phyloP scores from a whole-genome alignment of 1,284 basidiomycete species.

The Inonotus obliquus region DNA sequence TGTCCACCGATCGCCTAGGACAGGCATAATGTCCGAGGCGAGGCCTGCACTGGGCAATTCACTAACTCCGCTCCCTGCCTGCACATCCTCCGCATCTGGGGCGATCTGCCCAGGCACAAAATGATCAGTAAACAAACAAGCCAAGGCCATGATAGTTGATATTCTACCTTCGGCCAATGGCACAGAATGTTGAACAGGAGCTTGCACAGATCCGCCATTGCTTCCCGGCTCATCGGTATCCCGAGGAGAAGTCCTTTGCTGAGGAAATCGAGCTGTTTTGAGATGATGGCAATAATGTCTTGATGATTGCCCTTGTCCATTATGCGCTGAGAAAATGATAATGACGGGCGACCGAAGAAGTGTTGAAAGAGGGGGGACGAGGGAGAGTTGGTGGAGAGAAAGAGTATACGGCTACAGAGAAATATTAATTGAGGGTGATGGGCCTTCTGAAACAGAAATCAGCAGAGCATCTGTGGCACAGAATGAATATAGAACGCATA shows the following conservation, averaged over 20 bases:
- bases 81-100: conserved; percentile 18
- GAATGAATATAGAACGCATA: conserved; percentile 29
- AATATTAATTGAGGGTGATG: conserved; percentile 60
- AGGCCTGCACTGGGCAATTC: background rate
- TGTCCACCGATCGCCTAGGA: conserved; percentile 28
- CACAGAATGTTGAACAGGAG: conserved; percentile 70
- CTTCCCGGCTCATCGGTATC: conserved; percentile 57
- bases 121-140: conserved; percentile 6
- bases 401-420: conserved; percentile 70
- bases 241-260: conserved; percentile 42
- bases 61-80: background rate
- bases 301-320: conserved; percentile 23
- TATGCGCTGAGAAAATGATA: conserved; percentile 55
- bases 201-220: conserved; percentile 73
- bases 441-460: conserved; percentile 46
- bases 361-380: conserved; percentile 21
- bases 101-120: conserved; percentile 39
- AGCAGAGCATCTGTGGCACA: conserved; percentile 3
- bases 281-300: conserved; percentile 55
- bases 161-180: conserved; percentile 57
- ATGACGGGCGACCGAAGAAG: conserved; percentile 19
- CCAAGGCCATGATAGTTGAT: background rate
- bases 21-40: conserved; percentile 11
- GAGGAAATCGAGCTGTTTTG: conserved; percentile 50
- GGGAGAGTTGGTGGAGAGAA: conserved; percentile 58